Evolutionary conservation across 441 rosid species (phyloP).

Genomic region (Lepidium campestre): DNA sequence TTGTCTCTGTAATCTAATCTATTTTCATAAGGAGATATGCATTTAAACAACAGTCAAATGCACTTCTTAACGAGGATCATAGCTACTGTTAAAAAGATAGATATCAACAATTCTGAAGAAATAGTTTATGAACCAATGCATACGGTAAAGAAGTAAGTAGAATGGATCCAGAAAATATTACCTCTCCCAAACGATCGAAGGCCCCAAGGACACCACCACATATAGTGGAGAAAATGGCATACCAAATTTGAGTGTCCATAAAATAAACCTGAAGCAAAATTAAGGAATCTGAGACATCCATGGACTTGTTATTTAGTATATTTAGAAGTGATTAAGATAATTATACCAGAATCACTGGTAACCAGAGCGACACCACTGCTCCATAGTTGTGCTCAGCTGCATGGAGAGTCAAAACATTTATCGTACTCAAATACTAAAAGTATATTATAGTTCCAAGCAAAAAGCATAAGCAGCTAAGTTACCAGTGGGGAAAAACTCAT

Average conservation of each 20-base stretch:
- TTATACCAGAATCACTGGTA: slow-evolving; percentile 70
- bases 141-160: neutral
- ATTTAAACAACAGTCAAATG: neutral
- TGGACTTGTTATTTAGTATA: neutral
- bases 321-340: neutral
- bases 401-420: slow-evolving; percentile 29
- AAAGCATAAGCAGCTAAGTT: slow-evolving; percentile 13
- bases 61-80: neutral
- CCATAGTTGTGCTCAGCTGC: slow-evolving; percentile 68
- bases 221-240: slow-evolving; percentile 79
- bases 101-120: neutral
- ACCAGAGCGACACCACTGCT: slow-evolving; percentile 82
- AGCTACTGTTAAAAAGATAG: neutral
- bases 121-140: neutral
- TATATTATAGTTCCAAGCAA: neutral
- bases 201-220: slow-evolving; percentile 96
- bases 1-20: neutral
- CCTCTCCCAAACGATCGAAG: slow-evolving; percentile 98
- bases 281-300: slow-evolving; percentile 18
- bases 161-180: slow-evolving; percentile 25
- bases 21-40: neutral
- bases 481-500: slow-evolving; percentile 89
- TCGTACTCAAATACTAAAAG: slow-evolving; percentile 8
- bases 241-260: slow-evolving; percentile 99
- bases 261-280: slow-evolving; percentile 70